These are phyloP conservation scores for Psilocybe subaeruginosa DNA, from an alignment of 768 basidiomycete genomes.

Conservation along the genomic window DNA sequence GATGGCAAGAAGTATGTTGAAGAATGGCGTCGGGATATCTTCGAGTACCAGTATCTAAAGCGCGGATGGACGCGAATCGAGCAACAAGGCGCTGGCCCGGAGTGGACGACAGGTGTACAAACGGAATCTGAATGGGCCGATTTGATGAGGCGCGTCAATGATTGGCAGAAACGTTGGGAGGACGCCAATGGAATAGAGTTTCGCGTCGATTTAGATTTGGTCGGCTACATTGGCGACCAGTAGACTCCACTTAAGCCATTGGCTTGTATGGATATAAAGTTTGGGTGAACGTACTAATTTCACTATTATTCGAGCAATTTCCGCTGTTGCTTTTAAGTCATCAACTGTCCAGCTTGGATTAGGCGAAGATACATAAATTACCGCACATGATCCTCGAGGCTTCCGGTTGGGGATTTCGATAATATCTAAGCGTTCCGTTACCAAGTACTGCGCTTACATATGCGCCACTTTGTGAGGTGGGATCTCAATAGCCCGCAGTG, in stretches of 20 bases:
- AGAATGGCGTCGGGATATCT: conserved; percentile 44
- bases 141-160: conserved; percentile 47
- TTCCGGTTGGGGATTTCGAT: background rate
- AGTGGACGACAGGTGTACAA: conserved; percentile 52
- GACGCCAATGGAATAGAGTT: conserved; percentile 28
- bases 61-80: conserved; percentile 51
- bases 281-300: too few relatives aligned
- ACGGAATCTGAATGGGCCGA: conserved; percentile 56
- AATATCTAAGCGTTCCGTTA: background rate
- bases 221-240: conserved; percentile 7
- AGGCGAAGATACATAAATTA: background rate
- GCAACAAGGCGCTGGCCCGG: conserved; percentile 35
- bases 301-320: too few relatives aligned
- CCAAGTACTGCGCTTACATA: background rate
- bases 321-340: background rate
- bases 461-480: background rate
- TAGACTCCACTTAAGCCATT: background rate
- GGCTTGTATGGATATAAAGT: too few relatives aligned
- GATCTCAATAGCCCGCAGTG: background rate
- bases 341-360: too few relatives aligned
- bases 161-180: conserved; percentile 60
- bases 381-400: background rate
- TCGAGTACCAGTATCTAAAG: conserved; percentile 35
- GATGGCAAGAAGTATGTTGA: conserved; percentile 51
- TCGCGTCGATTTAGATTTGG: conserved; percentile 21